Evolutionary conservation across 352 stramenopile species (phyloP).

Genomic region (Globisporangium cederbergense): DNA sequence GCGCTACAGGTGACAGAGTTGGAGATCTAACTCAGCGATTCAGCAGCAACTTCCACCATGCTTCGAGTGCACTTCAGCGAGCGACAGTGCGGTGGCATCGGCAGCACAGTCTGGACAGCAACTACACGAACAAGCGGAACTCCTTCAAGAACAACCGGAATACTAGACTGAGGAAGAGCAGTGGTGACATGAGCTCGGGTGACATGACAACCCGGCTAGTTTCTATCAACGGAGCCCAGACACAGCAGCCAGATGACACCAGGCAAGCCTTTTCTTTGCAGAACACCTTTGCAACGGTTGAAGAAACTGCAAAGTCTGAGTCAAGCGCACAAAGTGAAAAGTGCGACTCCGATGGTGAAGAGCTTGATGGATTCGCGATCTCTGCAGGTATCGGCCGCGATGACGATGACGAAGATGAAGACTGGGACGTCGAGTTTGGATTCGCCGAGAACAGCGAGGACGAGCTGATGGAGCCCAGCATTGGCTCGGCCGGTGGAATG

Average conservation of each 20-base stretch:
- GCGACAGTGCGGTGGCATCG: constrained; percentile 30
- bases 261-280: constrained; percentile 15
- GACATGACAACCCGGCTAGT: constrained; percentile 7
- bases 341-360: background rate
- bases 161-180: constrained; percentile 28
- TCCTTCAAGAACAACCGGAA: constrained; percentile 23
- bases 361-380: background rate
- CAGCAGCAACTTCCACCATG: constrained; percentile 24
- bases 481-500: constrained; percentile 36
- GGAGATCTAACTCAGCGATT: constrained; percentile 18
- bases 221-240: background rate
- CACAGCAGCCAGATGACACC: constrained; percentile 12
- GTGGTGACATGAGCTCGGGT: constrained; percentile 22
- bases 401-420: constrained; percentile 43
- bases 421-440: constrained; percentile 83
- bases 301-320: constrained; percentile 9
- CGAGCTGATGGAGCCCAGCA: constrained; percentile 28
- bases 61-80: constrained; percentile 20
- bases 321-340: constrained; percentile 9
- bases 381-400: background rate
- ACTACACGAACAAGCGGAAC: constrained; percentile 20
- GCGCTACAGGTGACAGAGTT: background rate
- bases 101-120: constrained; percentile 30
- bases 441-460: constrained; percentile 42
- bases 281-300: constrained; percentile 1